These are phyloP conservation scores for Pestalotiopsis sp. DNA, from an alignment of 2,329 filamentous ascomycete species.

Conservation along the genomic window DNA sequence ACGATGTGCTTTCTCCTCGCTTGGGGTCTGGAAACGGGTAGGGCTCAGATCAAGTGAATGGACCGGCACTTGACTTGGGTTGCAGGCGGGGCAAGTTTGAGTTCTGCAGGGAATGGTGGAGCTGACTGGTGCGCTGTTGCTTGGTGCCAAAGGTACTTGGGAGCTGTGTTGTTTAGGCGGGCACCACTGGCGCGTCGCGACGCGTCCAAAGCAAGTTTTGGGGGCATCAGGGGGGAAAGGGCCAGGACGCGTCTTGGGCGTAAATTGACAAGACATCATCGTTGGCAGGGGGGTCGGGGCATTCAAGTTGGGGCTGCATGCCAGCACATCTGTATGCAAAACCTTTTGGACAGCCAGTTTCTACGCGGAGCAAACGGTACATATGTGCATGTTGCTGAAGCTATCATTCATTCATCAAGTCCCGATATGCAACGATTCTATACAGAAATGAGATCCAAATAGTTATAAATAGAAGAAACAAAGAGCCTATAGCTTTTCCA, in stretches of 20 bases:
- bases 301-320: background rate
- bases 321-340: background rate
- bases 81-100: background rate
- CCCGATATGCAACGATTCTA: too few species aligned
- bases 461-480: too few species aligned
- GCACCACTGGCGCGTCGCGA: background rate
- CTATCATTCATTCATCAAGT: too few species aligned
- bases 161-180: background rate
- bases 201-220: background rate
- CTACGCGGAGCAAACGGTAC: background rate
- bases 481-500: too few species aligned
- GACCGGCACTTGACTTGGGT: background rate
- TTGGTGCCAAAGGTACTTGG: background rate
- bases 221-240: background rate
- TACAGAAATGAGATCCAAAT: too few species aligned
- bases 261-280: constrained; percentile 7
- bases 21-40: background rate
- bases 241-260: constrained; percentile 6
- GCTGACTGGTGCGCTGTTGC: background rate
- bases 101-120: background rate
- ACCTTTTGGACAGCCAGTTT: background rate
- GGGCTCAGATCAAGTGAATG: background rate
- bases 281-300: background rate
- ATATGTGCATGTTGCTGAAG: background rate
- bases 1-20: background rate